Conservation (phyloP, 1,284 basidiomycete genomes). For the Omphalotus olearius region DNA sequence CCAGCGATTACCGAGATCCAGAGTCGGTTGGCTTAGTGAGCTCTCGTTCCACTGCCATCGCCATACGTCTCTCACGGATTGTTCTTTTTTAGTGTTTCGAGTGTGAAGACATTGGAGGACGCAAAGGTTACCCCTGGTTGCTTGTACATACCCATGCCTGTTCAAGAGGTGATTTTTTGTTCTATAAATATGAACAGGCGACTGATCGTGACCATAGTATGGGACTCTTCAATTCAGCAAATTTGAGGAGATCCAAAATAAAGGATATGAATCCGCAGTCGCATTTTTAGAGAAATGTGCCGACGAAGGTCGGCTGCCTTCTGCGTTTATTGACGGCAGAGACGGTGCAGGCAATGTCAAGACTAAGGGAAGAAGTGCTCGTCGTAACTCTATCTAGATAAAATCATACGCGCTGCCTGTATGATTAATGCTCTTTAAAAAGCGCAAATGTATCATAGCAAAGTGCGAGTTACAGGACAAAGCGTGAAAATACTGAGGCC, state of each 20-base stretch:
- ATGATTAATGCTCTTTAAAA: neutral
- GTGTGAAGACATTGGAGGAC: constrained; percentile 91
- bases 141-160: constrained; percentile 94
- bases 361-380: constrained; percentile 70
- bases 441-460: neutral
- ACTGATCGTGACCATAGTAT: constrained; percentile 44
- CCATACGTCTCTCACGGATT: neutral
- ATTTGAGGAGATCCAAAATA: constrained; percentile 80
- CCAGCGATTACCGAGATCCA: constrained; percentile 97
- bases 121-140: constrained; percentile 88
- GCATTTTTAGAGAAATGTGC: constrained; percentile 75
- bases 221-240: constrained; percentile 78
- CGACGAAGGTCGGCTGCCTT: constrained; percentile 22
- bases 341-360: constrained; percentile 26
- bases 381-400: constrained; percentile 63
- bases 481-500: too few relatives aligned
- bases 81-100: constrained; percentile 75
- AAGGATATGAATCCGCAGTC: constrained; percentile 77
- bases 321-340: constrained; percentile 12
- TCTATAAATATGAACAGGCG: neutral
- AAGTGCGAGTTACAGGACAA: too few relatives aligned
- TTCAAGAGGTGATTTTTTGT: constrained; percentile 63
- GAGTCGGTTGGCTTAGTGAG: constrained; percentile 91
- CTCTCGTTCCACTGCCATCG: constrained; percentile 1
- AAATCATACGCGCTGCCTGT: neutral